Evolutionary conservation across 148 eudicot genomes (phyloP), one percentile per base, ranked within the genome.

Genomic region (Agrostemma githago): DNA sequence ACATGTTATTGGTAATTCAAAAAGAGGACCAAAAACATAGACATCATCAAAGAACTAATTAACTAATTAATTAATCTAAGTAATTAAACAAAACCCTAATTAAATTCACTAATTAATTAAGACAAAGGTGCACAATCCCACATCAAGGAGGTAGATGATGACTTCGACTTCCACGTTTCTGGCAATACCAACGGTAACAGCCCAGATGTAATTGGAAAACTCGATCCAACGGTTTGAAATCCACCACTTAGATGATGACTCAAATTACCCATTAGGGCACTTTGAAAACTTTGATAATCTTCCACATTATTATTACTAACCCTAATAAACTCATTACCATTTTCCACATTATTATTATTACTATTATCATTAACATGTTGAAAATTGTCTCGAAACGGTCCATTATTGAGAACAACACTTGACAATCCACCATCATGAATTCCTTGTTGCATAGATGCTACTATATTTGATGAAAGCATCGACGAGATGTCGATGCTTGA

Each of bases 81-180:
- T 26, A 26, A 48, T 26, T 64, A 34, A 15, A 64, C 51, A 64
- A n/a, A 51, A 26, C 19, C 17, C 21, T 67, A 26, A 26, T 26
- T 26, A 26, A 26, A 26, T 26, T 26, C 0, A 26, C 34, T 67
- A 71, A 8, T 46, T 78, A 77, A 72, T 81, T 83, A 72, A 37
- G 84, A 80, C 82, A 78, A 80, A 67, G 84, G 84, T n/a, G 81
- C 81, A 69, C 85, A 84, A 79, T 85, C 90, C 85, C 90, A 87
- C 58, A 85, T 34, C 64, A 81, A 77, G 63, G 77, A 73, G 6
- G 61, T 9, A 3, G 69, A 70, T 69, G 72, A 58, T 48, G 77
- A 72, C 63, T 79, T 82, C 87, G 77, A 72, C 63, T 79, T 82
- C 87, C 87, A 89, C 42, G 77, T 75, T 54, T 82, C 85, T 34